Evolutionary conservation across 768 basidiomycete genomes (phyloP).

Genomic region (Grammothele lineata): DNA sequence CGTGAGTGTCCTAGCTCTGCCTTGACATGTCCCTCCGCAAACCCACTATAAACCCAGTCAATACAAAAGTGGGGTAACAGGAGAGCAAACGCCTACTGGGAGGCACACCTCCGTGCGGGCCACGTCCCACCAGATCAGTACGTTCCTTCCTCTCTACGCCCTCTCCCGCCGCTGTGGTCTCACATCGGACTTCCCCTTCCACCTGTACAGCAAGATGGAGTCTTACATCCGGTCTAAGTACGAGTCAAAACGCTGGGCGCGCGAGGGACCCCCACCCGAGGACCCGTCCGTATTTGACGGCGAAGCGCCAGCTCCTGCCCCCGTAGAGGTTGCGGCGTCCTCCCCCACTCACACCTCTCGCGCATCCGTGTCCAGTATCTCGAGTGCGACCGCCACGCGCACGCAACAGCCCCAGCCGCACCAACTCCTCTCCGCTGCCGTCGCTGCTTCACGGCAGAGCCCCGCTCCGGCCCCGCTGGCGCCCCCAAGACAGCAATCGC

Average conservation of each 20-base stretch:
- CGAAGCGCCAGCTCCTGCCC: conserved; percentile 24
- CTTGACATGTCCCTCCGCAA: conserved; percentile 1
- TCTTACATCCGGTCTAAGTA: conserved; percentile 97
- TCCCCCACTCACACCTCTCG: conserved; percentile 21
- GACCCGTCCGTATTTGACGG: conserved; percentile 79
- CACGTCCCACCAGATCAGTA: conserved; percentile 95
- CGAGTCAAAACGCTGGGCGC: conserved; percentile 88
- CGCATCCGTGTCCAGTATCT: conserved; percentile 10
- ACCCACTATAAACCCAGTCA: conserved; percentile 37
- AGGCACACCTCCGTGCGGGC: conserved; percentile 87
- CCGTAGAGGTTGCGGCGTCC: conserved; percentile 16
- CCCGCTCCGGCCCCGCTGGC: conserved; percentile 7
- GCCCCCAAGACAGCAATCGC: conserved; percentile 2
- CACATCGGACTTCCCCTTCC: background rate
- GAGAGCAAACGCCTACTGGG: conserved; percentile 95
- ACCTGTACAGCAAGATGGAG: conserved; percentile 83
- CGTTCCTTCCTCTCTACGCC: conserved; percentile 31
- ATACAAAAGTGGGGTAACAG: conserved; percentile 95
- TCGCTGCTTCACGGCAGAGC: conserved; percentile 11
- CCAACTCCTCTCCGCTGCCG: conserved; percentile 45
- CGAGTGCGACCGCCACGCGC: conserved; percentile 19
- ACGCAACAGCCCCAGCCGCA: conserved; percentile 49
- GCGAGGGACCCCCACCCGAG: conserved; percentile 78
- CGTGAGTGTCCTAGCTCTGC: conserved; percentile 38
- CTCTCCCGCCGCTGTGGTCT: background rate